A percentile compares a stretch with the other conserved stretches of the same genome.
These are phyloP conservation scores for Fusarium liriodendri DNA, from an alignment of 2,329 filamentous ascomycete genomes.

Conservation along the genomic window DNA sequence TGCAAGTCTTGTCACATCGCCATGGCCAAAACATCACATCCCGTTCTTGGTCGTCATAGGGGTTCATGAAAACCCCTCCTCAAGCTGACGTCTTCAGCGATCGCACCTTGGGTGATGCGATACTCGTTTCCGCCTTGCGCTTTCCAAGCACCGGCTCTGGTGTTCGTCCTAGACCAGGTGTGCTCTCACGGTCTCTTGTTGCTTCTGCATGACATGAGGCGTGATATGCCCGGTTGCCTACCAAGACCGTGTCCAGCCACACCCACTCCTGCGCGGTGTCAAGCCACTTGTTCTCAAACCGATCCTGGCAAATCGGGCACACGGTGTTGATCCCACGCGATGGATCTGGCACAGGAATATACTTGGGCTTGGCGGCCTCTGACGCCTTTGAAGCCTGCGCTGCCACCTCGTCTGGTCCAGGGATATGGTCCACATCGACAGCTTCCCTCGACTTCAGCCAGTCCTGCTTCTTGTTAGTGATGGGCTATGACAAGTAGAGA, in stretches of 20 bases:
- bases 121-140: slow-evolving; percentile 76
- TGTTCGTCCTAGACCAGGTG: slow-evolving; percentile 59
- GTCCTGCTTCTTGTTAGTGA: slow-evolving; percentile 66
- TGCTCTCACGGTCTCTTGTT: slow-evolving; percentile 69
- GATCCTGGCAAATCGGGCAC: slow-evolving; percentile 95
- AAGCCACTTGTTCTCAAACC: slow-evolving; percentile 91
- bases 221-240: slow-evolving; percentile 86
- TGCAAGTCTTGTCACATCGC: not conserved
- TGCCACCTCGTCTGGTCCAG: slow-evolving; percentile 46
- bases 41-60: too few species aligned
- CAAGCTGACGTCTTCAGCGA: slow-evolving; percentile 51
- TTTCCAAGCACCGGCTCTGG: slow-evolving; percentile 78
- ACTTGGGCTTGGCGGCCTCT: slow-evolving; percentile 67
- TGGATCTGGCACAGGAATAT: slow-evolving; percentile 86
- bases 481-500: too few species aligned
- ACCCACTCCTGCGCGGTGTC: slow-evolving; percentile 97
- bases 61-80: not conserved
- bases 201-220: slow-evolving; percentile 90
- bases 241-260: slow-evolving; percentile 87
- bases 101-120: slow-evolving; percentile 52
- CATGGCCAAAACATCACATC: not conserved
- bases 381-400: slow-evolving; percentile 52
- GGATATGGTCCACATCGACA: slow-evolving; percentile 72
- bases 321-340: slow-evolving; percentile 77
- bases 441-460: slow-evolving; percentile 90